A percentile compares a stretch with the other conserved stretches of the same genome.
Conservation (phyloP, 257 asterid genomes). For the Plectranthus barbatus region DNA sequence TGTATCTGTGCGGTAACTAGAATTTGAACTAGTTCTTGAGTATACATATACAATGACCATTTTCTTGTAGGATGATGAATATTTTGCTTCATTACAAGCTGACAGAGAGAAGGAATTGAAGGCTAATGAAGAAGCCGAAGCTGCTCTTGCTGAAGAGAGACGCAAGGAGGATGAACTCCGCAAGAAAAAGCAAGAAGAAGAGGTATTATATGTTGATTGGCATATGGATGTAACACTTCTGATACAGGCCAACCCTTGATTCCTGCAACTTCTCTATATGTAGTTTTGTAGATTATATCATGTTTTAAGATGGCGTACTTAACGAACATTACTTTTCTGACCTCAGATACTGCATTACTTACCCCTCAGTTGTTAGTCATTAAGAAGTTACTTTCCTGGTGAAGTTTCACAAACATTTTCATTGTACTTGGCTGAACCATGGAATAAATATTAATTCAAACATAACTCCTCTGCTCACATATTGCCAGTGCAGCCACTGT, state of each 20-base stretch:
- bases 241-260: background rate
- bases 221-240: background rate
- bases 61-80: conserved; percentile 80
- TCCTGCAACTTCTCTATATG: background rate
- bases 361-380: background rate
- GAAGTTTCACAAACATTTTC: background rate
- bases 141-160: conserved; percentile 70
- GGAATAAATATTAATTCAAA: background rate
- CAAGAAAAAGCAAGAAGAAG: conserved; percentile 54
- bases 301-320: background rate
- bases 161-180: conserved; percentile 67
- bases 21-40: conserved; percentile 8
- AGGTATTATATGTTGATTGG: conserved; percentile 33
- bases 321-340: background rate
- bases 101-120: conserved; percentile 94
- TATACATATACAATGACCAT: background rate
- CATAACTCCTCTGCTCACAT: background rate
- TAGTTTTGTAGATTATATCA: background rate
- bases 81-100: conserved; percentile 89
- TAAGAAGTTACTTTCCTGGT: background rate
- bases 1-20: conserved; percentile 10
- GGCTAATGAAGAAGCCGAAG: conserved; percentile 96
- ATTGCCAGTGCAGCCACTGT: background rate
- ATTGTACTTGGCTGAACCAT: background rate
- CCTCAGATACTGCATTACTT: background rate